phyloP scores from a whole-genome alignment of 2,329 filamentous ascomycete genomes.

The Pochonia chlamydosporia region DNA sequence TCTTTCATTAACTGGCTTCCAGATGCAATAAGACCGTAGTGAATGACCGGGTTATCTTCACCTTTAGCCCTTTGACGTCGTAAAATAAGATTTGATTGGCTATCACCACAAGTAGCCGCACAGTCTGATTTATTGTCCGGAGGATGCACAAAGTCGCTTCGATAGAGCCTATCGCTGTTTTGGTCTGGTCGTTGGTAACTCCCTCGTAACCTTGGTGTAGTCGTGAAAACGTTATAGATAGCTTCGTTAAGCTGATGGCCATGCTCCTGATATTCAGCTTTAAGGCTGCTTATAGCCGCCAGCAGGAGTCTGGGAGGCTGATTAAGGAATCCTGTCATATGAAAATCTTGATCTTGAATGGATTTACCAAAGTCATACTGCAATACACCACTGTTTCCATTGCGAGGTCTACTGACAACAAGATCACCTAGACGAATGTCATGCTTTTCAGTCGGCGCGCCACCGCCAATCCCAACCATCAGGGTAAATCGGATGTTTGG shows the following conservation, averaged over 20 bases:
- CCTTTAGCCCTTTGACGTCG: neutral
- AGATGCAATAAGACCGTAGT: neutral
- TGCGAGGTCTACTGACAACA: conserved; percentile 7
- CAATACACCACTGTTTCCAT: neutral
- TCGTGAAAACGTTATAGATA: neutral
- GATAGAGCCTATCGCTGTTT: conserved; percentile 9
- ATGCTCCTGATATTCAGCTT: neutral
- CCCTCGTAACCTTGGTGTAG: conserved; percentile 2
- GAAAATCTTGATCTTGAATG: neutral
- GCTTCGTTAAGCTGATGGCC: conserved; percentile 10
- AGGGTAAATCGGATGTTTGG: conserved; percentile 3
- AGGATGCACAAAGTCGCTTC: conserved; percentile 5
- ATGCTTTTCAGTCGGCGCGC: conserved; percentile 5
- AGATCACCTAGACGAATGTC: conserved; percentile 12
- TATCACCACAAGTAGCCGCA: neutral
- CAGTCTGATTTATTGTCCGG: neutral
- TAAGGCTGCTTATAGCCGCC: neutral
- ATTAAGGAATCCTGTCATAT: conserved; percentile 2
- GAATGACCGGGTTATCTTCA: neutral
- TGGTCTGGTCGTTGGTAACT: conserved; percentile 7
- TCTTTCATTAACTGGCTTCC: neutral
- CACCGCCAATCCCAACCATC: conserved; percentile 12
- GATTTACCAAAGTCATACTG: neutral
- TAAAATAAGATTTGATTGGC: neutral
- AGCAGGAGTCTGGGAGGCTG: conserved; percentile 4